These are phyloP conservation scores for Manihot esculenta DNA, from an alignment of 441 rosid genomes.

Conservation along the genomic window DNA sequence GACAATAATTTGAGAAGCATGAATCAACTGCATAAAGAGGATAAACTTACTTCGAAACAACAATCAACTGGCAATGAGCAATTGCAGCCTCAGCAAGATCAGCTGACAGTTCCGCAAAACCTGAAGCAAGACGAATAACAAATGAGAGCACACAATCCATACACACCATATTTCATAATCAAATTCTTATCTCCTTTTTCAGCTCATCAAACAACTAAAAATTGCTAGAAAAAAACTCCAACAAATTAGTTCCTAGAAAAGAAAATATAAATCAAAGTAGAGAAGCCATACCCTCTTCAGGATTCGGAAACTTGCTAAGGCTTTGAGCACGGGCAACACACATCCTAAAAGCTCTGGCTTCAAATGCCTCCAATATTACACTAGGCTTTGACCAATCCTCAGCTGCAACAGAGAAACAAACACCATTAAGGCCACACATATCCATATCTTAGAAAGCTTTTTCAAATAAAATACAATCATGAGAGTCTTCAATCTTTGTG, in stretches of 20 bases:
- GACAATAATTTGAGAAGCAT: background rate
- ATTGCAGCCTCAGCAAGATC: conserved; percentile 75
- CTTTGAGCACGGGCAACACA: conserved; percentile 69
- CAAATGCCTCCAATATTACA: conserved; percentile 74
- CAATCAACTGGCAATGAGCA: conserved; percentile 91
- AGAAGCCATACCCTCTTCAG: conserved; percentile 69
- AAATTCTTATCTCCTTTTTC: background rate
- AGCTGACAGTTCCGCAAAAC: conserved; percentile 68
- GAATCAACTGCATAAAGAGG: conserved; percentile 5
- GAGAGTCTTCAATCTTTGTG: background rate
- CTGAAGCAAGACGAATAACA: conserved; percentile 35
- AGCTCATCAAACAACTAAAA: background rate
- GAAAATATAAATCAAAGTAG: conserved; percentile 17
- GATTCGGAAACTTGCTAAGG: conserved; percentile 62
- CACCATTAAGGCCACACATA: background rate
- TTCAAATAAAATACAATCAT: background rate
- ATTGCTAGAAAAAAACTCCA: background rate
- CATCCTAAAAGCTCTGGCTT: conserved; percentile 86
- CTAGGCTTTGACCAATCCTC: conserved; percentile 85
- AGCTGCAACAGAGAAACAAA: conserved; percentile 42
- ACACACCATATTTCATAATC: background rate
- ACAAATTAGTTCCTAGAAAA: conserved; percentile 1
- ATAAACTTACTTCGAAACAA: conserved; percentile 81
- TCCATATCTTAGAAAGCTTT: background rate
- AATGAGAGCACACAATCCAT: background rate